Percentiles rank a stretch among this genome's conserved stretches.
Evolutionary conservation across 805 yeast genomes (phyloP).

Genomic region (Hanseniaspora mollemarum): DNA sequence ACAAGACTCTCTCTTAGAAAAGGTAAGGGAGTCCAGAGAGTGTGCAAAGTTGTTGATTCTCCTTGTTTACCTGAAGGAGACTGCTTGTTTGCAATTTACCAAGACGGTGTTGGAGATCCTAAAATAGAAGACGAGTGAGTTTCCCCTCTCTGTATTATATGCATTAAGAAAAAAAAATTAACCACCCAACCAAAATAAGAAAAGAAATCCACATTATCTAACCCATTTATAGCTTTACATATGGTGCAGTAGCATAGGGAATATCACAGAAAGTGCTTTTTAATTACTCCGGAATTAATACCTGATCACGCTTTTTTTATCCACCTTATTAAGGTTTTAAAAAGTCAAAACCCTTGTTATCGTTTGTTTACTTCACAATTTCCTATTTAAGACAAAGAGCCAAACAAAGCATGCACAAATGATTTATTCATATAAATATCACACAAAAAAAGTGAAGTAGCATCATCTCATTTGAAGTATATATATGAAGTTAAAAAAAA

Average conservation of each 20-base stretch:
- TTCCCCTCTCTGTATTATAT: too few species aligned
- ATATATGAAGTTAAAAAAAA: neutral
- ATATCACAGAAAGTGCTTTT: too few species aligned
- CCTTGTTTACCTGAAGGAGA: slow-evolving; percentile 96
- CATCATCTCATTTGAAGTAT: neutral
- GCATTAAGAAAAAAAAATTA: neutral
- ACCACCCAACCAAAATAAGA: neutral
- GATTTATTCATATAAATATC: neutral
- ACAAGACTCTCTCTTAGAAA: slow-evolving; percentile 83
- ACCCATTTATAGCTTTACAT: too few species aligned
- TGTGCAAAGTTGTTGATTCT: slow-evolving; percentile 88
- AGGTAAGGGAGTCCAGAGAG: slow-evolving; percentile 84
- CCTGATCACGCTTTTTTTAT: too few species aligned
- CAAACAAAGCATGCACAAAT: too few species aligned
- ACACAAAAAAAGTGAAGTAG: neutral
- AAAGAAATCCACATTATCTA: too few species aligned
- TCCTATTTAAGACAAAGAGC: neutral
- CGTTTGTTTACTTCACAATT: neutral
- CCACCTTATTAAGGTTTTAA: too few species aligned
- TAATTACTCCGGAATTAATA: too few species aligned
- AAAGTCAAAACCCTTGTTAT: too few species aligned
- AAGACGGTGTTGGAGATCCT: slow-evolving; percentile 95
- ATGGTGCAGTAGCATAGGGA: too few species aligned
- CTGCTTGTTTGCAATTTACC: slow-evolving; percentile 88
- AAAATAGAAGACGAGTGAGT: slow-evolving; percentile 55